A percentile compares a stretch with the other conserved stretches of the same genome.
Conservation (phyloP, 2,329 filamentous ascomycete genomes). For the Dryadomyces sulphureus region DNA sequence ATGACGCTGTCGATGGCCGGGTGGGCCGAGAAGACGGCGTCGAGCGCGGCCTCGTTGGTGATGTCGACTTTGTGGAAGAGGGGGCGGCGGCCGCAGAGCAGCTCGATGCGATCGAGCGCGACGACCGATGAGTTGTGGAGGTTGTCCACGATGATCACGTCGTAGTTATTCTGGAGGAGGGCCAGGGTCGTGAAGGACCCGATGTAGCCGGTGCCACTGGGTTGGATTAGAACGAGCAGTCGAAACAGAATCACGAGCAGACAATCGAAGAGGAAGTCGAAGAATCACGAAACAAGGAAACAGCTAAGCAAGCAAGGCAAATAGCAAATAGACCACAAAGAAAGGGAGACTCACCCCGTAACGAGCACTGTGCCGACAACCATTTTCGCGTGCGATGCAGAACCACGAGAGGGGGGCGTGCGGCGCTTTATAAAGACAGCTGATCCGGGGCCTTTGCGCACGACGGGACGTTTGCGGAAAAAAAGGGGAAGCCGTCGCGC, state of each 20-base stretch:
- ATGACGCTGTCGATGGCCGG: conserved; percentile 96
- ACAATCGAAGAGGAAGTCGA: not conserved
- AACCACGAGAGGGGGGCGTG: too few species aligned
- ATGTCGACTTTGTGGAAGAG: conserved; percentile 77
- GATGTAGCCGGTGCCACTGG: conserved; percentile 95
- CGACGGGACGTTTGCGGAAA: too few species aligned
- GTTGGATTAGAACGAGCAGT: conserved; percentile 7
- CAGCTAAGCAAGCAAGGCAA: not conserved
- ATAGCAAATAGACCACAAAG: not conserved
- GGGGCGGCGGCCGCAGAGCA: conserved; percentile 79
- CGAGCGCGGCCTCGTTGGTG: conserved; percentile 68
- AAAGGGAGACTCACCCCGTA: conserved; percentile 55
- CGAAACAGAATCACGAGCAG: not conserved
- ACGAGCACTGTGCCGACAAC: conserved; percentile 77
- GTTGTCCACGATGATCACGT: conserved; percentile 92
- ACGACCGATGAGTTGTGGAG: conserved; percentile 94
- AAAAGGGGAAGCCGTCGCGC: not conserved
- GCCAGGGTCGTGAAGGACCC: conserved; percentile 91
- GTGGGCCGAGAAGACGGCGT: conserved; percentile 77
- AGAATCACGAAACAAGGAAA: not conserved
- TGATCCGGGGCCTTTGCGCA: too few species aligned
- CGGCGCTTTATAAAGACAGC: too few species aligned
- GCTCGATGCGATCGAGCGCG: conserved; percentile 85
- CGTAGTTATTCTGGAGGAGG: conserved; percentile 85
- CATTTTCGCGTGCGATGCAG: conserved; percentile 50